Base-by-base conservation (phyloP, 129 eudicot species). In the sunflower (Helianthus annuus) region DNA sequence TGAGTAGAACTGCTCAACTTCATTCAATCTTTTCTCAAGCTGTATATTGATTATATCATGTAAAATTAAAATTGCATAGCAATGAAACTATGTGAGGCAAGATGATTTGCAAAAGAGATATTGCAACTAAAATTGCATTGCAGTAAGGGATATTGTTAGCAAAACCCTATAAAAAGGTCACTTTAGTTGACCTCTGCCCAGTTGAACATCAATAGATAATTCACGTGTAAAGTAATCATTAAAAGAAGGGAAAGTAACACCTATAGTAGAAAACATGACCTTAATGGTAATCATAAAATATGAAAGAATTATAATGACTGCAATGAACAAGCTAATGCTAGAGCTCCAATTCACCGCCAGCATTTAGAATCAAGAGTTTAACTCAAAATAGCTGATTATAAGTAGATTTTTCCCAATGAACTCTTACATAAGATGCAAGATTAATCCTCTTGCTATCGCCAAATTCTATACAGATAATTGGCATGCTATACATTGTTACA, bases 21-120 rank as follows among this genome's bases (percentile, higher is more conserved):
- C 89, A 11, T 85, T 80, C 61, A 92, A 71, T 67, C 70, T 81
- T 69, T 89, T 82, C 86, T 89, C 97, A 29, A 92, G 88, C 97
- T 89, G 91, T 32, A 63, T 64, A 71, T 61, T 6, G 62, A 54
- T 66, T 69, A 56, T 46, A 67, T 76, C 48, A 68, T 64, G 72
- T 81, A 45, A 61, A 10, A 38, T 46, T 22, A 42, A 36, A 19
- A 19, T 51, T 17, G 59, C 53, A 73, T 66, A 38, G 12, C 10
- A 54, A 7, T 24, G 44, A 40, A 39, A 10, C 13, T 9, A 34
- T 12, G 61, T 44, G 15, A 66, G 3, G 61, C 54, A 44, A 46
- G 68, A 32, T 46, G n/a, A 53, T 40, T 60, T 29, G 39, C 32
- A 69, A 19, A 19, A 19, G 22, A n/a, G n/a, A n/a, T n/a, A n/a